Evolutionary conservation across 2,329 filamentous ascomycete species (phyloP), one percentile per base, ranked within the genome.

Genomic region (Aspergillus thermomutatus): DNA sequence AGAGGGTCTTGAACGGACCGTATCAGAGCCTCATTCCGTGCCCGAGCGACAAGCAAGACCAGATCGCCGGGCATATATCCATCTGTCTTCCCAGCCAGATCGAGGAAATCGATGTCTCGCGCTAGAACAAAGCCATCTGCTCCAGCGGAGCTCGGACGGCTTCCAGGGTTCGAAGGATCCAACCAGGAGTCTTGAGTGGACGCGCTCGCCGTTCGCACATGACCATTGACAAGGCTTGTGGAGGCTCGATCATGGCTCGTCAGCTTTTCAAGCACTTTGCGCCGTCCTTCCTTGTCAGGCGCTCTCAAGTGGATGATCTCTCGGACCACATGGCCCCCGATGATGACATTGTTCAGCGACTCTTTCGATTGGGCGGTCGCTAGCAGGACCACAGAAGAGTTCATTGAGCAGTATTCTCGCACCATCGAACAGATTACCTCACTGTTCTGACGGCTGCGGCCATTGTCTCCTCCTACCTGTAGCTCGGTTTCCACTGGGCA

Each of bases 61-160:
- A 99, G 81, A 72, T 99, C 94, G 3, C 92, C 94, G 0, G 94
- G 93, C 92, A 97, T 97, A 71, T 97, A 99, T 0, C 94, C 94
- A 69, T 99, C 94, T 0, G 93, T 97, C 64, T 93, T 88, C 1
- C 94, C 92, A 19, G 95, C 92, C 55, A 99, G 83, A 61, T 97
- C 93, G 8, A 97, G 84, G 56, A 97, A 90, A 71, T 99, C 94
- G 9, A 99, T 84, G 50, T 89, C 84, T 0, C 85, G 77, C 56
- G 92, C 89, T 5, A 96, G 78, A 1, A 87, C 75, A 66, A 96
- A 94, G 0, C 88, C 89, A 53, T 84, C 83, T 53, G 68, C 71
- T 10, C 75, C 78, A 11, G 79, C 72, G 27, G 76, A 76, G 50
- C 75, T 73, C 3, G 77, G 72, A 17, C 71, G 67, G 58, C 83